Percentiles rank a stretch among this genome's conserved stretches.
Conservation (phyloP, 108 stramenopile species). For the Skeletonema costatum region DNA sequence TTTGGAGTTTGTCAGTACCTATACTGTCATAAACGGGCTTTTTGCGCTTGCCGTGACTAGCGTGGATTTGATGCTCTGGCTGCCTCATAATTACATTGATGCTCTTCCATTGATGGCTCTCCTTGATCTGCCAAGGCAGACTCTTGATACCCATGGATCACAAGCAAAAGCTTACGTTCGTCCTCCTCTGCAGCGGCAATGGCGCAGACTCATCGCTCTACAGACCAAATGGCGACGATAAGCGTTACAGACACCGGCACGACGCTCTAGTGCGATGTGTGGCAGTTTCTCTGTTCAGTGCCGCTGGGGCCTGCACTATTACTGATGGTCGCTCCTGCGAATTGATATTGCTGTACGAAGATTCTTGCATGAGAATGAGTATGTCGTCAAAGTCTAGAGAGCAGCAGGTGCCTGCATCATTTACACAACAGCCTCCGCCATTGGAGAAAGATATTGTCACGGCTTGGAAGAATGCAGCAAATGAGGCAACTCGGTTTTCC, state of each 20-base stretch:
- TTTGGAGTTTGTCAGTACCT: too few relatives aligned
- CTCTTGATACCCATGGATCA: background rate
- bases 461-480: conserved; percentile 66
- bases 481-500: conserved; percentile 46
- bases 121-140: background rate
- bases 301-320: conserved; percentile 1
- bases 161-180: conserved; percentile 28
- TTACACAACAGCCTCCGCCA: conserved; percentile 7
- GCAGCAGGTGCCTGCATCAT: background rate
- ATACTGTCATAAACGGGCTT: too few relatives aligned
- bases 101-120: too few relatives aligned
- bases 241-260: conserved; percentile 70
- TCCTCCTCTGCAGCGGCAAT: conserved; percentile 65
- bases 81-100: too few relatives aligned
- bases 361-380: conserved; percentile 42
- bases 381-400: conserved; percentile 10
- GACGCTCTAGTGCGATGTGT: conserved; percentile 82
- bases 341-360: conserved; percentile 68
- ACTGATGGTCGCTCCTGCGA: conserved; percentile 20
- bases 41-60: too few relatives aligned
- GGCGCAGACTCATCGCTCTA: conserved; percentile 63
- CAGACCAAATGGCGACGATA: conserved; percentile 72
- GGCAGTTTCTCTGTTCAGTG: conserved; percentile 66
- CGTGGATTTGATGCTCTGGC: too few relatives aligned
- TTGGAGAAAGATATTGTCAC: conserved; percentile 60